Percentiles rank a stretch among this genome's conserved stretches.
Conservation (phyloP, 305 asterid genomes). For the Fraxinus floribunda region DNA sequence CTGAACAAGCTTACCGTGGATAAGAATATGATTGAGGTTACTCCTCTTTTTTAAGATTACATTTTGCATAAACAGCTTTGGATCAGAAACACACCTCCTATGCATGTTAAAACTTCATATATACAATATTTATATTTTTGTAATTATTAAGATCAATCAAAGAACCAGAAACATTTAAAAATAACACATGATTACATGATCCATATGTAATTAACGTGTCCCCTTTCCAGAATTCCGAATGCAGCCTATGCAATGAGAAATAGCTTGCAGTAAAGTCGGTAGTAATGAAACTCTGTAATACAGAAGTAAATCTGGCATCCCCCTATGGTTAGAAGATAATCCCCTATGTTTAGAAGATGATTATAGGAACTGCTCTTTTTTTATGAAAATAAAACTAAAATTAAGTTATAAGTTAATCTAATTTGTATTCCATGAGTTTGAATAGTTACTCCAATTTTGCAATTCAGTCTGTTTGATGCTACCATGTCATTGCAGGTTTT, state of each 20-base stretch:
- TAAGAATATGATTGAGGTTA: conserved; percentile 57
- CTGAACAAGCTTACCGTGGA: conserved; percentile 69
- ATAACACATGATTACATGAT: not conserved
- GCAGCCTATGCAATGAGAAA: not conserved
- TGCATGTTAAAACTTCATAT: not conserved
- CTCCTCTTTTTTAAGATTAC: not conserved
- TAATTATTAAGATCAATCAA: not conserved
- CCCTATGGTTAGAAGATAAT: no score
- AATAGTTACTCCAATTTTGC: not conserved
- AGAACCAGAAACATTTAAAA: not conserved
- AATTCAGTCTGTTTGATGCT: conserved; percentile 7
- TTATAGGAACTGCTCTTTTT: not conserved
- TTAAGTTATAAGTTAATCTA: not conserved
- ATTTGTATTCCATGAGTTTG: not conserved
- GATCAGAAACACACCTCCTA: not conserved
- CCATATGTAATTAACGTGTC: not conserved
- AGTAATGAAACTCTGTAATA: not conserved
- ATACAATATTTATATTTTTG: not conserved
- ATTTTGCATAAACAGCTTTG: not conserved
- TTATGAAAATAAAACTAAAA: no score
- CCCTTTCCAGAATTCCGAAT: not conserved
- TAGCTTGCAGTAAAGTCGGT: not conserved
- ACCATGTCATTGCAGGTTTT: conserved; percentile 28
- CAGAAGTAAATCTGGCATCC: not conserved
- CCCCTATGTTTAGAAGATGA: not conserved